Percentiles rank a stretch among this genome's conserved stretches.
Evolutionary conservation across 768 basidiomycete genomes (phyloP).

Genomic region (Boletus rufocinnamomeus): DNA sequence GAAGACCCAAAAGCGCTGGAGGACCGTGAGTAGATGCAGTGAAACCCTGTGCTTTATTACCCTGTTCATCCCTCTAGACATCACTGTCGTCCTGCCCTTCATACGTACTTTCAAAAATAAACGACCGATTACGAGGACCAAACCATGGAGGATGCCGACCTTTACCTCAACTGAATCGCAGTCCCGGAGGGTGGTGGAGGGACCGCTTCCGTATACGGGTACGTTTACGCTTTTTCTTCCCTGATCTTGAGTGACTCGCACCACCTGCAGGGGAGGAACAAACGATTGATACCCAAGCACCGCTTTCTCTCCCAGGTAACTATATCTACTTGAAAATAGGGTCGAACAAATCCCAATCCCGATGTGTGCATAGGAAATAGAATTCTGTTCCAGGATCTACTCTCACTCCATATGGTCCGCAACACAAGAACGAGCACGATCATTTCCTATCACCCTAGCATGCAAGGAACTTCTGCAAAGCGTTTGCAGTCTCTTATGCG

Average conservation of each 20-base stretch:
- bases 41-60: background rate
- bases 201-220: slow-evolving; percentile 17
- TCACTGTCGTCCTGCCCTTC: slow-evolving; percentile 45
- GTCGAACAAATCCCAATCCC: background rate
- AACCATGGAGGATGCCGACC: slow-evolving; percentile 21
- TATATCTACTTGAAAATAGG: background rate
- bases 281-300: slow-evolving; percentile 34
- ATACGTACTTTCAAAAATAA: slow-evolving; percentile 39
- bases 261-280: slow-evolving; percentile 17
- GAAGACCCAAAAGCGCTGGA: slow-evolving; percentile 34
- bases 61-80: slow-evolving; percentile 33
- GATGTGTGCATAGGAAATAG: slow-evolving; percentile 14
- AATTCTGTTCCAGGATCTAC: slow-evolving; percentile 34
- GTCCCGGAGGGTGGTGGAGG: background rate
- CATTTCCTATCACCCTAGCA: slow-evolving; percentile 35
- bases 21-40: slow-evolving; percentile 39
- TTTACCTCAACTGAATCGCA: background rate
- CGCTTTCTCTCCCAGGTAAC: slow-evolving; percentile 29
- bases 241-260: background rate
- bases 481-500: slow-evolving; percentile 30
- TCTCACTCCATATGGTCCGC: slow-evolving; percentile 43
- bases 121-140: slow-evolving; percentile 23
- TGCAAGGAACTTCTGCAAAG: slow-evolving; percentile 27
- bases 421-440: slow-evolving; percentile 35
- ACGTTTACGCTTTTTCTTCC: background rate